Evolutionary conservation across 306 rosid species (phyloP).

Genomic region (Ochetophila trinervis): DNA sequence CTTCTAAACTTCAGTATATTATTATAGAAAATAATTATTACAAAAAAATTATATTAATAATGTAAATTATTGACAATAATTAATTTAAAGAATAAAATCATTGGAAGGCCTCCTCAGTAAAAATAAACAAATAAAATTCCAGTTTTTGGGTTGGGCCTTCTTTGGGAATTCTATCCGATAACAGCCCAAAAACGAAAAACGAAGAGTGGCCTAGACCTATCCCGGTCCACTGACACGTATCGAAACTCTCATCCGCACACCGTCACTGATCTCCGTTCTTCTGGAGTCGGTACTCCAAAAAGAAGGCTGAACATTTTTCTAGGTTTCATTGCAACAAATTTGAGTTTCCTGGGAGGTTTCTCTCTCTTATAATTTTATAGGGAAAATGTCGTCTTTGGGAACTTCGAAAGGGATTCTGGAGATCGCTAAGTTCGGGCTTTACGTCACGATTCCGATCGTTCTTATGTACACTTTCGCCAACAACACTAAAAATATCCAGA

Average conservation of each 20-base stretch:
- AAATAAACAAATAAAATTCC: too few species aligned
- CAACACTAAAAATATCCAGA: conserved; percentile 61
- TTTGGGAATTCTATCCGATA: too few species aligned
- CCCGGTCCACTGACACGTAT: not conserved
- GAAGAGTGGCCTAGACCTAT: too few species aligned
- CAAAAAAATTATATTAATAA: too few species aligned
- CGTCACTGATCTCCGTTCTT: not conserved
- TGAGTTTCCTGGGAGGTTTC: not conserved
- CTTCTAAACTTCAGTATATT: too few species aligned
- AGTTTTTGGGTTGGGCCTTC: too few species aligned
- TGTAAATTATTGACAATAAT: too few species aligned
- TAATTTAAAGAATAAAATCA: too few species aligned
- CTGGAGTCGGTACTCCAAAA: not conserved
- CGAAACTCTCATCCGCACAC: conserved; percentile 2
- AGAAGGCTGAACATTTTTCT: conserved; percentile 1
- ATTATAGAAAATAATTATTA: too few species aligned
- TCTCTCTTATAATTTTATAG: not conserved
- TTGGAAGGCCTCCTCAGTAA: too few species aligned
- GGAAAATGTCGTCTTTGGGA: conserved; percentile 61
- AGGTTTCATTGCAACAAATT: conserved; percentile 4
- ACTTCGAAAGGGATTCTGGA: conserved; percentile 78
- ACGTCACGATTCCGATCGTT: conserved; percentile 64
- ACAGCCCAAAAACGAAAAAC: too few species aligned
- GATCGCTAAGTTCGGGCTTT: conserved; percentile 82
- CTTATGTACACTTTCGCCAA: conserved; percentile 75